phyloP scores from a whole-genome alignment of 768 basidiomycete genomes.

The Agaricus blazei region DNA sequence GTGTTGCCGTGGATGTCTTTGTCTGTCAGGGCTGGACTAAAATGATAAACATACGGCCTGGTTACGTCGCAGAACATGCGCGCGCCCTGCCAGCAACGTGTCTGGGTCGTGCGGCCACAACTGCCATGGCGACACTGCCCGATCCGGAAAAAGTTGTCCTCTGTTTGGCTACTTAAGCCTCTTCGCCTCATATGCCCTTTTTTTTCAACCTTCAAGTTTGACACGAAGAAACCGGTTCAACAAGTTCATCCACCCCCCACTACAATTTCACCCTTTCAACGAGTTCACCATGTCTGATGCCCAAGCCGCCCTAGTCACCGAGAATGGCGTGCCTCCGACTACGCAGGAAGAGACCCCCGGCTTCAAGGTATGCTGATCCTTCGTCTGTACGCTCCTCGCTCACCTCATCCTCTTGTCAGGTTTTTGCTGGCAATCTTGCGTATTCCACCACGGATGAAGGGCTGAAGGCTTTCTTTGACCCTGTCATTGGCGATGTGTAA shows the following conservation, averaged over 20 bases:
- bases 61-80: too few species aligned
- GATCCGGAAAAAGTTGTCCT: slow-evolving; percentile 24
- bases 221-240: slow-evolving; percentile 83
- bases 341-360: slow-evolving; percentile 71
- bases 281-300: slow-evolving; percentile 81
- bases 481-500: slow-evolving; percentile 84
- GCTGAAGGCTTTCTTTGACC: slow-evolving; percentile 91
- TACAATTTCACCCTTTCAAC: slow-evolving; percentile 49
- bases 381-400: slow-evolving; percentile 15
- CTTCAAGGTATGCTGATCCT: slow-evolving; percentile 60
- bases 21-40: not conserved
- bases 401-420: slow-evolving; percentile 39
- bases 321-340: slow-evolving; percentile 81
- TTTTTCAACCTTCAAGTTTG: slow-evolving; percentile 82
- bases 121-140: slow-evolving; percentile 40
- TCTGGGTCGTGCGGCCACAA: slow-evolving; percentile 1
- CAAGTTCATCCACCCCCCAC: slow-evolving; percentile 55
- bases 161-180: slow-evolving; percentile 38
- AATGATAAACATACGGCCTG: not conserved
- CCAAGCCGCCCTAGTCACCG: slow-evolving; percentile 78
- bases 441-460: slow-evolving; percentile 92
- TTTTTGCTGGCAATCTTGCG: slow-evolving; percentile 95
- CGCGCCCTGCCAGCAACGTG: too few species aligned
- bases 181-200: slow-evolving; percentile 18
- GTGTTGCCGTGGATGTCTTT: not conserved